phyloP scores from a whole-genome alignment of 306 rosid genomes.

The Bauhinia variegata region DNA sequence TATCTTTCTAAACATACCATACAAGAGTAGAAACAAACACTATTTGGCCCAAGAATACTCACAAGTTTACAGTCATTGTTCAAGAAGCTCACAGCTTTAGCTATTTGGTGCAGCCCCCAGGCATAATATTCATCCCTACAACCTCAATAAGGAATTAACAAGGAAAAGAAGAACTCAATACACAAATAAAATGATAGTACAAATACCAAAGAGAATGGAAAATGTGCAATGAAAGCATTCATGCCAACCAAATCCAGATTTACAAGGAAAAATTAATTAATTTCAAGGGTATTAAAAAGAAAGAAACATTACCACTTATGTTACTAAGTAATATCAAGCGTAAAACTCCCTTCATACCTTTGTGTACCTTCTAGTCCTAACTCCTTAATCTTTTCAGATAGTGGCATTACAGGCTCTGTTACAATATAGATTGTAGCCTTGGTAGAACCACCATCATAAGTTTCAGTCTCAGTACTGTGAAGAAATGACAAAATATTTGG shows the following conservation, averaged over 20 bases:
- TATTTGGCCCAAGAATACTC: constrained; percentile 33
- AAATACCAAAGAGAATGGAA: constrained; percentile 3
- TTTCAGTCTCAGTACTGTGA: constrained; percentile 85
- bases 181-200: constrained; percentile 19
- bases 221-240: neutral
- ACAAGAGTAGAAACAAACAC: neutral
- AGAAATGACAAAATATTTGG: constrained; percentile 97
- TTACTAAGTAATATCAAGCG: neutral
- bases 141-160: constrained; percentile 26
- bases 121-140: constrained; percentile 97
- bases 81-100: constrained; percentile 98
- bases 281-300: no score
- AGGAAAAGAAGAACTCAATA: constrained; percentile 3
- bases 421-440: constrained; percentile 91
- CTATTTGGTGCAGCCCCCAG: constrained; percentile 91
- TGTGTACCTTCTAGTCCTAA: constrained; percentile 85
- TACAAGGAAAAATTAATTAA: no score
- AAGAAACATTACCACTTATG: no score
- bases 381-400: constrained; percentile 84
- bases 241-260: no score
- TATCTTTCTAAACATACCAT: neutral
- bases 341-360: constrained; percentile 54
- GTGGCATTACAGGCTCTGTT: constrained; percentile 93
- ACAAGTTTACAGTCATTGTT: constrained; percentile 98
- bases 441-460: constrained; percentile 63